Evolutionary conservation across 2,329 filamentous ascomycete species (phyloP).

Genomic region (Cladophialophora carrionii): DNA sequence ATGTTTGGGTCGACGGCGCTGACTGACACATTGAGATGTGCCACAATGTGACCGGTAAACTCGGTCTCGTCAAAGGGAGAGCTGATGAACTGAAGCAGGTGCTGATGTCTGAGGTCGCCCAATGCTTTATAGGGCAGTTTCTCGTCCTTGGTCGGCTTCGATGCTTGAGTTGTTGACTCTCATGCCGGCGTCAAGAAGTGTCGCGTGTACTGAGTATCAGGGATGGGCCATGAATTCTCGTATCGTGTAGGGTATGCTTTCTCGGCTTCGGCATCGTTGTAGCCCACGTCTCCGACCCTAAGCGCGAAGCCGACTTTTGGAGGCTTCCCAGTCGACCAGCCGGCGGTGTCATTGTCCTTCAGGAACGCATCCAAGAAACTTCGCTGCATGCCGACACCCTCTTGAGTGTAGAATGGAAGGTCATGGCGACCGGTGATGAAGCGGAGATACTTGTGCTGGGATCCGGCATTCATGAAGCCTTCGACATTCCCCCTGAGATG

Average conservation of each 20-base stretch:
- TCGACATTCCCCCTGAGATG: conserved; percentile 71
- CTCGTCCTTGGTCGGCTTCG: conserved; percentile 37
- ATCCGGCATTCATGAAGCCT: conserved; percentile 65
- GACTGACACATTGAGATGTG: conserved; percentile 65
- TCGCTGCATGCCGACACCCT: conserved; percentile 68
- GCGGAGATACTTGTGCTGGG: conserved; percentile 68
- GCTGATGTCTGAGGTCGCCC: conserved; percentile 58
- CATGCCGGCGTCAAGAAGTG: conserved; percentile 61
- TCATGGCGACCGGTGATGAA: conserved; percentile 73
- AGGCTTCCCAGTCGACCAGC: conserved; percentile 44
- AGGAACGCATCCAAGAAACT: conserved; percentile 73
- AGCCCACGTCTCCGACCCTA: conserved; percentile 68
- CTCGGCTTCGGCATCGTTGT: conserved; percentile 66
- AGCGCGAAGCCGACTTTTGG: conserved; percentile 64
- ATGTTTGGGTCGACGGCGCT: conserved; percentile 44
- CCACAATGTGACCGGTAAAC: conserved; percentile 69
- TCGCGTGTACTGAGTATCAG: conserved; percentile 65
- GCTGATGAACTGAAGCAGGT: conserved; percentile 62
- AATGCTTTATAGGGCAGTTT: conserved; percentile 64
- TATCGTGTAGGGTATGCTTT: conserved; percentile 58
- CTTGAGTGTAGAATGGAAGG: conserved; percentile 71
- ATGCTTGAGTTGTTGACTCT: conserved; percentile 46
- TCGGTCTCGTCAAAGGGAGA: conserved; percentile 64
- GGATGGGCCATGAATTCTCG: conserved; percentile 69
- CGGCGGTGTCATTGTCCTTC: conserved; percentile 64